Percentiles rank a stretch among this genome's conserved stretches.
phyloP scores from a whole-genome alignment of 768 basidiomycete species.

The Suillus americanus region DNA sequence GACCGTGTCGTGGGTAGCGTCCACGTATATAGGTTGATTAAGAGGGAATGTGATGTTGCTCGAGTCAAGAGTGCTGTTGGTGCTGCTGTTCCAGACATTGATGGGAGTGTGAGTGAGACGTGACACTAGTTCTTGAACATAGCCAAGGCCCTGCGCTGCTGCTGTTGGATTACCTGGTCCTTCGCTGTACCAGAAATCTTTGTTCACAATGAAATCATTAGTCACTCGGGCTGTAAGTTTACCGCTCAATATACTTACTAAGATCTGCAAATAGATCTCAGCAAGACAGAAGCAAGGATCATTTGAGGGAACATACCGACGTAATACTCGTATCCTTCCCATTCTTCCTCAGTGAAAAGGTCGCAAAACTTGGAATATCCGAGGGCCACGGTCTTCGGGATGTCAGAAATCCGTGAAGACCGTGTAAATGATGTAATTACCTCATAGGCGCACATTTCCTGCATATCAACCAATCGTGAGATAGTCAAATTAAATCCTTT shows the following conservation, averaged over 20 bases:
- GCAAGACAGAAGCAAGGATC: no score
- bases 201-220: not conserved
- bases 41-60: conserved; percentile 36
- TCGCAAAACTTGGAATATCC: conserved; percentile 50
- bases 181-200: conserved; percentile 33
- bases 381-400: conserved; percentile 44
- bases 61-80: conserved; percentile 46
- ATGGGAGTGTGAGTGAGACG: conserved; percentile 40
- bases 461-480: conserved; percentile 34
- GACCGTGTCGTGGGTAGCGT: conserved; percentile 46
- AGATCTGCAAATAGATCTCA: not conserved
- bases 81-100: conserved; percentile 40
- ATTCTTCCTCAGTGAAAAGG: conserved; percentile 52
- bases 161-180: conserved; percentile 45
- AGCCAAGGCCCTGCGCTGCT: conserved; percentile 39
- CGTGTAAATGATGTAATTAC: conserved; percentile 6
- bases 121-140: conserved; percentile 44
- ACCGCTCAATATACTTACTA: conserved; percentile 12
- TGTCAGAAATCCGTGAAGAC: not conserved
- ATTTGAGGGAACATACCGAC: conserved; percentile 20
- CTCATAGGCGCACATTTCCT: conserved; percentile 41
- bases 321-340: conserved; percentile 49
- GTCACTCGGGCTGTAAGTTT: conserved; percentile 6
- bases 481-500: conserved; percentile 31
- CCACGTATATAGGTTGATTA: conserved; percentile 42